phyloP scores from a whole-genome alignment of 2,329 filamentous ascomycete genomes.

The Fusarium verticillioides region DNA sequence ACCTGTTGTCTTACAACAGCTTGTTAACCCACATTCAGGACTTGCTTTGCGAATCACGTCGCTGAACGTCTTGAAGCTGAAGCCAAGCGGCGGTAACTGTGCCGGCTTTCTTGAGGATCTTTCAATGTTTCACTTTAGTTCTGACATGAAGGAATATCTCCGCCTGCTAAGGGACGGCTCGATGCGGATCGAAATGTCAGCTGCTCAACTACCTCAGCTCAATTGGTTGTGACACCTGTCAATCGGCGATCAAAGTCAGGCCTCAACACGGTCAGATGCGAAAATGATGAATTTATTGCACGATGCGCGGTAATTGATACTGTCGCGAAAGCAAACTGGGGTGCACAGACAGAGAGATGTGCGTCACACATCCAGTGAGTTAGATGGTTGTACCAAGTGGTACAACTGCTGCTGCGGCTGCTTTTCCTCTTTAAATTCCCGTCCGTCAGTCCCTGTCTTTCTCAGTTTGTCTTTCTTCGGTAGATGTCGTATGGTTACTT shows the following conservation, averaged over 20 bases:
- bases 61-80: background rate
- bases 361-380: background rate
- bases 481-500: background rate
- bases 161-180: background rate
- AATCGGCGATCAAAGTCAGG: background rate
- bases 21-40: background rate
- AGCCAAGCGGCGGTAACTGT: background rate
- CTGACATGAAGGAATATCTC: background rate
- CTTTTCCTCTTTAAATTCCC: background rate
- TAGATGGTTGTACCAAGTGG: background rate
- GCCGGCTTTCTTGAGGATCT: background rate
- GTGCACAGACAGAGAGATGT: background rate
- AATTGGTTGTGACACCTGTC: slow-evolving; percentile 14
- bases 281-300: slow-evolving; percentile 1
- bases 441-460: background rate
- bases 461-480: background rate
- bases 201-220: slow-evolving; percentile 4
- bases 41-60: background rate
- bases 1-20: background rate
- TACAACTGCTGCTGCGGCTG: background rate
- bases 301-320: background rate
- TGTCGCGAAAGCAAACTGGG: background rate
- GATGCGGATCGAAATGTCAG: background rate
- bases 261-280: slow-evolving; percentile 1
- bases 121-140: slow-evolving; percentile 4